phyloP scores from a whole-genome alignment of 441 rosid species.

The Pelargonium fulgidum region DNA sequence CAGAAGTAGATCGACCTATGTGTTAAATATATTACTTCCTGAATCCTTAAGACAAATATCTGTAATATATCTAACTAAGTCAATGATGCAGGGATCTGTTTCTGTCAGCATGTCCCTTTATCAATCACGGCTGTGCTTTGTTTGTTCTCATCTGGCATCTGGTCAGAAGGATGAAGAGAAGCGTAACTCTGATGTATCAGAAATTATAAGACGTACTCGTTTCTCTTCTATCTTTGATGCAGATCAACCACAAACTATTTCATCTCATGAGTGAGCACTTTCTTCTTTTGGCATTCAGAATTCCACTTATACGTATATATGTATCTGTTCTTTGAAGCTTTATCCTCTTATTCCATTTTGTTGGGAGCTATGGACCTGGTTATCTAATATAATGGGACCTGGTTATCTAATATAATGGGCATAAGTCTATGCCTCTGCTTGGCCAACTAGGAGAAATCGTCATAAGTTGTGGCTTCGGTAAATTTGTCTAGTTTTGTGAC shows the following conservation, averaged over 20 bases:
- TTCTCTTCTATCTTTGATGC: conserved; percentile 64
- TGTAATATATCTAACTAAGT: conserved; percentile 18
- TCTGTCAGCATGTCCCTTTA: conserved; percentile 92
- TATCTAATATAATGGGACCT: background rate
- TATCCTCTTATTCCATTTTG: background rate
- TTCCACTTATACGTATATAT: background rate
- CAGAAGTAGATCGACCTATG: background rate
- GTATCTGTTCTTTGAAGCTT: background rate
- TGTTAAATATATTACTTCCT: conserved; percentile 8
- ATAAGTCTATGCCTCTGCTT: background rate
- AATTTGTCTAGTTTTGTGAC: background rate
- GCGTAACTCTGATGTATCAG: conserved; percentile 83
- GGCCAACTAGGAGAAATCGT: background rate
- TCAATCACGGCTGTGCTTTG: conserved; percentile 93
- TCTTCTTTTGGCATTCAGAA: background rate
- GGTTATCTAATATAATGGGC: background rate
- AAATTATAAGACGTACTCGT: conserved; percentile 67
- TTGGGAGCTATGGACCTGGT: background rate
- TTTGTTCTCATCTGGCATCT: conserved; percentile 94
- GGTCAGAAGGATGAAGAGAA: conserved; percentile 88
- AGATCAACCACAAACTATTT: conserved; percentile 81
- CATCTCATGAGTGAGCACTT: conserved; percentile 77
- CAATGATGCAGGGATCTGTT: conserved; percentile 79
- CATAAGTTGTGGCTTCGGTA: background rate
- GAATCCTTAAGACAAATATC: background rate